phyloP scores from a whole-genome alignment of 2,329 filamentous ascomycete genomes.

The Talaromyces sp. region DNA sequence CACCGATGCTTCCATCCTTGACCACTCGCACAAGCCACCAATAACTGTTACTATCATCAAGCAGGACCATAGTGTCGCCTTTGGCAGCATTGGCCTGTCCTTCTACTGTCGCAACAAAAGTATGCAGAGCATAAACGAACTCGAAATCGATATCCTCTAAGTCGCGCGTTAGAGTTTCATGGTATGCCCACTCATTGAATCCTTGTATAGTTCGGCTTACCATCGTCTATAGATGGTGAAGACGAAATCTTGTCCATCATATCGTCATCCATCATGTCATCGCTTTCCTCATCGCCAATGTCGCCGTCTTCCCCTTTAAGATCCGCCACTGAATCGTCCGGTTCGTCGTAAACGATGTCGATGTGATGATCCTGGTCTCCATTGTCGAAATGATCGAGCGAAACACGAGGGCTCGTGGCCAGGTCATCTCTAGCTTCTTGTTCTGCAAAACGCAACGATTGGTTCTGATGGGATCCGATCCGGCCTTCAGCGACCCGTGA shows the following conservation, averaged over 20 bases:
- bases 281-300: constrained; percentile 58
- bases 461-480: constrained; percentile 76
- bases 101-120: constrained; percentile 95
- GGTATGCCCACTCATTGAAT: neutral
- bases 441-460: constrained; percentile 73
- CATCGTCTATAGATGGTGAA: constrained; percentile 97
- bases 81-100: constrained; percentile 98
- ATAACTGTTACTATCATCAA: constrained; percentile 98
- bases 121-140: constrained; percentile 97
- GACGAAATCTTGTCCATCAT: constrained; percentile 99
- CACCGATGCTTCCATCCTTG: constrained; percentile 92
- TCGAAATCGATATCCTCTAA: constrained; percentile 99
- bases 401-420: constrained; percentile 57
- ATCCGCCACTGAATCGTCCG: constrained; percentile 25
- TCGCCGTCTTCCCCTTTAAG: constrained; percentile 42
- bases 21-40: constrained; percentile 98
- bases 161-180: constrained; percentile 36
- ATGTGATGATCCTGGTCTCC: constrained; percentile 29
- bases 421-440: constrained; percentile 72
- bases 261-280: constrained; percentile 77
- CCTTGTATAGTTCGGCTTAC: constrained; percentile 56
- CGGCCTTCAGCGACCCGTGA: constrained; percentile 49
- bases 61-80: constrained; percentile 95
- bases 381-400: constrained; percentile 47
- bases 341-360: constrained; percentile 30